A percentile compares a stretch with the other conserved stretches of the same genome.
phyloP scores from a whole-genome alignment of 2,329 filamentous ascomycete genomes.

The Apiospora sp. region DNA sequence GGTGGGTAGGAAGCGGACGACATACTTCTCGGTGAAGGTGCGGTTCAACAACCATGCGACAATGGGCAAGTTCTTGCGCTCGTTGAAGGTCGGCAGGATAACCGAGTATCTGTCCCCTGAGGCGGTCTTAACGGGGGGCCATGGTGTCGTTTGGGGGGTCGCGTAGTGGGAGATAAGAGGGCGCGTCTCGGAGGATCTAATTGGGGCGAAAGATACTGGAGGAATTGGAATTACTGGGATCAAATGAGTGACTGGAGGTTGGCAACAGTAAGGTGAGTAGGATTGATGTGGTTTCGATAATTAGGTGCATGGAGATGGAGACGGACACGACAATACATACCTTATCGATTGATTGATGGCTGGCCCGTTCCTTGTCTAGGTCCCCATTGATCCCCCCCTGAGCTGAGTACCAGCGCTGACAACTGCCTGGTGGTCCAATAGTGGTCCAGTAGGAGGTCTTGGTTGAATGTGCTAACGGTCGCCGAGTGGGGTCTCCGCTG shows the following conservation, averaged over 20 bases:
- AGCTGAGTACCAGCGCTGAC: background rate
- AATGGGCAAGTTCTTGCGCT: constrained; percentile 95
- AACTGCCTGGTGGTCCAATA: no score
- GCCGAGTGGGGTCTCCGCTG: no score
- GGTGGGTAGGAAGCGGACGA: constrained; percentile 17
- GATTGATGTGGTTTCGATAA: constrained; percentile 1
- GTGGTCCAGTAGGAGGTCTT: no score
- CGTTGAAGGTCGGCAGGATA: constrained; percentile 98
- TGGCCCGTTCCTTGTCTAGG: background rate
- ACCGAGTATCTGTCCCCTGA: constrained; percentile 87
- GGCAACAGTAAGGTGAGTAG: constrained; percentile 5
- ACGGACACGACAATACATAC: background rate
- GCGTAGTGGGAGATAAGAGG: background rate
- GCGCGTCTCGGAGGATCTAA: background rate
- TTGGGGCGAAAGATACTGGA: background rate
- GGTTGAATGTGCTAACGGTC: no score
- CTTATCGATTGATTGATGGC: constrained; percentile 5
- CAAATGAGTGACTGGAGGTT: constrained; percentile 12
- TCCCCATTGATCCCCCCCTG: background rate
- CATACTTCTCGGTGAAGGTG: constrained; percentile 88
- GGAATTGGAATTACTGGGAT: constrained; percentile 2
- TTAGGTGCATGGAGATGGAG: constrained; percentile 6
- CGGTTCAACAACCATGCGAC: constrained; percentile 93
- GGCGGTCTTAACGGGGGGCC: constrained; percentile 53
- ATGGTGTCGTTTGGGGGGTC: constrained; percentile 44